Evolutionary conservation across 2,329 filamentous ascomycete genomes (phyloP), one percentile per base, ranked within the genome.

Genomic region (Neodidymelliopsis sp.): DNA sequence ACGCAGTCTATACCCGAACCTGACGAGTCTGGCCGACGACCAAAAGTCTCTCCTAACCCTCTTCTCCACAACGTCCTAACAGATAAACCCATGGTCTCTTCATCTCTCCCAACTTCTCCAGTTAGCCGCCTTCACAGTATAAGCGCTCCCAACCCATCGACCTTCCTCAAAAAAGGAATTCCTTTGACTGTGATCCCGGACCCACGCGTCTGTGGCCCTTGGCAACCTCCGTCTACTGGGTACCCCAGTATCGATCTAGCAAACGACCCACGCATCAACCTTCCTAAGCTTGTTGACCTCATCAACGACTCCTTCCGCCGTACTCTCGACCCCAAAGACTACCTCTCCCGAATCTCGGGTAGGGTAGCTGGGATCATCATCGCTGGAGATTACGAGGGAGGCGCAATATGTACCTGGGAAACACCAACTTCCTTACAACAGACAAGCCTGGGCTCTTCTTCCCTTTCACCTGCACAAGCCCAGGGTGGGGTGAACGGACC

Each of bases 11-110:
- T 56, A 34, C 65, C 53, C 44, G 66, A 43, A 52, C 78, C 79
- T 38, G 78, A 84, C 49, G 77, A 77, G 48, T 84, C 82, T 42
- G 40, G 47, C 18, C 36, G 29, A 12, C 18, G 25, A 27, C n/a
- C 40, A 11, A 79, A 81, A 70, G 76, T 81, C 72, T 82, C 84
- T 48, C 83, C 83, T 65, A 99, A 99, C 63, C 91, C 92, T 0
- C 78, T 99, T 1, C 94, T 99, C 34, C 91, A 99, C 74, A 97
- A 97, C 63, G 84, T 99, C 1, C 81, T 99, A 8, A 99, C 94
- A 2, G 94, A 99, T 74, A 95, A 96, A 65, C 93, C 94, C 0
- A 83, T 92, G 11, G 88, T 91, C 57, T 97, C 94, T 1, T 94
- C 94, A 1, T 99, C 94, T 0, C 79, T 99, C 0, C 94, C 94